Base-by-base conservation (phyloP, 495 filamentous ascomycete genomes). In the Aspergillus egyptiacus region DNA sequence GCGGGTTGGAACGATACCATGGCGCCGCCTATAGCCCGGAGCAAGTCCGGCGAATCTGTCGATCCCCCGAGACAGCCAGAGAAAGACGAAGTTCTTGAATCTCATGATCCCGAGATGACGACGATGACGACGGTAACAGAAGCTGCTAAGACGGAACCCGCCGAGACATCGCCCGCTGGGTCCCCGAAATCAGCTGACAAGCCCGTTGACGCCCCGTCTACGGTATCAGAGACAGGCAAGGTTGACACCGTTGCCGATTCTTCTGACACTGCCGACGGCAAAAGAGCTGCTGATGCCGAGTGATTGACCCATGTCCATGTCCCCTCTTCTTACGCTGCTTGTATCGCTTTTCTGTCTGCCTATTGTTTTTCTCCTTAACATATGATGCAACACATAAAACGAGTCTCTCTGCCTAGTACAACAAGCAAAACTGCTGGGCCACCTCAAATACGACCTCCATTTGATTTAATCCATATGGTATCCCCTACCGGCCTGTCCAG, bases 41-140 rank as follows among this genome's bases (percentile, higher is more conserved):
- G 81, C 50, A 72, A 64, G n/a, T 75, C 79, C 9, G 79, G 78
- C 32, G 80, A 82, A 59, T 61, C 74, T 1, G 61, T 75, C 14
- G 67, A 71, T 47, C 63, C 69, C 17, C 13, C 13, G 10, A 34
- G 40, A 47, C 49, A 47, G 25, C 46, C 44, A 6, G 9, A 27
- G 23, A 37, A 51, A 38, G 41, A 54, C 9, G 48, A 58, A 18
- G 32, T 46, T n/a, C 25, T 34, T 6, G 57, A 52, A 48, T 14
- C 52, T 10, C 31, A 28, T 8, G 36, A 17, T 34, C 15, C 38
- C 9, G 51, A 56, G 8, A 19, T 20, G 11, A 17, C 25, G 6
- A 10, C n/a, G n/a, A n/a, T n/a, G n/a, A n/a, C n/a, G n/a, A n/a
- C n/a, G n/a, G n/a, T n/a, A n/a, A n/a, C 53, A 18, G 41, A 53